Evolutionary conservation across 78 protist genomes (phyloP), one percentile per base, ranked within the genome.

Genomic region (Bodo saltans): DNA sequence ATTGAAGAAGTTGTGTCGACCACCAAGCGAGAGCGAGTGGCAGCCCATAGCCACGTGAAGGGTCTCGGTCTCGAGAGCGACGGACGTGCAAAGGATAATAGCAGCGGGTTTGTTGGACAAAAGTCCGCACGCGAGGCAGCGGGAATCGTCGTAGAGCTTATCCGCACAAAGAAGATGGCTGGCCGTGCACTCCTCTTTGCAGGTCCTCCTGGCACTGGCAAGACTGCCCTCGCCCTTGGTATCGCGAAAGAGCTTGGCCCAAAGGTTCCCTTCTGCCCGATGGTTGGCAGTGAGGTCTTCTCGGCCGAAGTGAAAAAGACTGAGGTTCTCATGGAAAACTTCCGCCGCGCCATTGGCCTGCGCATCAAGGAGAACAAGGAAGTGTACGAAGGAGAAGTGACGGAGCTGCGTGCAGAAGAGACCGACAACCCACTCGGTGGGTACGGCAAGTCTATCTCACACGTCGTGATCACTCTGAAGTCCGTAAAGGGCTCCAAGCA

Each of bases 361-460:
- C 89, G 99, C 4, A 97, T 99, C 90, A 96, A 95, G 79, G 99
- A 99, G 81, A 90, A 75, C 37, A 97, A 98, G 88, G 99, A 98
- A 42, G 99, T 99, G 33, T 99, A 93, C 84, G 99, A 99, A 80
- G 99, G 99, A 40, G 99, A 96, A 84, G 98, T 97, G 11, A 96
- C 96, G 3, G 99, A 98, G 74, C 84, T 99, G 32, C 95, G 95
- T 0, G 98, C 99, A 26, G 97, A 92, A 69, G 99, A 99, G 88
- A 87, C 97, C 3, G 99, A 97, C 42, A 89, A 93, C 72, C 93
- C 98, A 32, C 78, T 90, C 1, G 96, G 96, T 23, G 97, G 98
- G 17, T 97, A 96, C 74, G 98, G 98, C 28, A 96, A 96, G 92
- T 90, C 98, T 0, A 85, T 98, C 27, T 53, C 94, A 35, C 94